Conservation (phyloP, 2,329 filamentous ascomycete genomes). For the Talaromyces funiculosus region DNA sequence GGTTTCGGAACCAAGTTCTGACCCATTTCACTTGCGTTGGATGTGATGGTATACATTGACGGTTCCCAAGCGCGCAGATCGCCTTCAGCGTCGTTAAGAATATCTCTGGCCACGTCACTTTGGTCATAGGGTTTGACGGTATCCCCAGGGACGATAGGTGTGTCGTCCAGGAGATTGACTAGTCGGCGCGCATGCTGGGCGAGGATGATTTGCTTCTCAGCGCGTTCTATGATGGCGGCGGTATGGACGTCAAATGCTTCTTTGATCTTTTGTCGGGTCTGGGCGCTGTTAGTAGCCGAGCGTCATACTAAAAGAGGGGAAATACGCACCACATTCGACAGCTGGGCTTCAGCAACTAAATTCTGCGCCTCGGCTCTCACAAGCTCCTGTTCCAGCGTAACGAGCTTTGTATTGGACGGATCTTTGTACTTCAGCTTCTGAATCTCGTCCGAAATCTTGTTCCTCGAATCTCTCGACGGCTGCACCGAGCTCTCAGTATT, state of each 20-base stretch:
- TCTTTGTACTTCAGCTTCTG: constrained; percentile 88
- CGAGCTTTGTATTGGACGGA: constrained; percentile 72
- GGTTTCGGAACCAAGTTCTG: constrained; percentile 31
- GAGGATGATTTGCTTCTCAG: constrained; percentile 93
- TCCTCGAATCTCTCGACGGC: constrained; percentile 79
- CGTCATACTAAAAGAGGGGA: neutral
- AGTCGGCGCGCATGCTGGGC: constrained; percentile 85
- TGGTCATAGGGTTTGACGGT: constrained; percentile 62
- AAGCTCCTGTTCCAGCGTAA: constrained; percentile 89
- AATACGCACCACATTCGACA: constrained; percentile 80
- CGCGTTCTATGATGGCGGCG: constrained; percentile 85
- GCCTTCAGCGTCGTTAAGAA: constrained; percentile 88
- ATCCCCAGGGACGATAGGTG: constrained; percentile 83
- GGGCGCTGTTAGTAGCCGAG: constrained; percentile 1
- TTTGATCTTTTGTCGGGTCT: constrained; percentile 95
- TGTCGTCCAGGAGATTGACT: constrained; percentile 79
- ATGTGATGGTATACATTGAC: constrained; percentile 50
- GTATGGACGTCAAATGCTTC: constrained; percentile 88
- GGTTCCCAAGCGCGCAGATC: constrained; percentile 72
- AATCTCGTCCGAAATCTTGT: constrained; percentile 88
- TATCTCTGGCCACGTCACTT: constrained; percentile 65
- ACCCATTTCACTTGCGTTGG: constrained; percentile 45
- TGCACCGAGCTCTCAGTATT: constrained; percentile 96
- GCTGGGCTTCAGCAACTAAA: constrained; percentile 89
- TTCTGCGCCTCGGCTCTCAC: constrained; percentile 94